phyloP scores from a whole-genome alignment of 2,329 filamentous ascomycete species.

The Apiospora kogelbergensis region DNA sequence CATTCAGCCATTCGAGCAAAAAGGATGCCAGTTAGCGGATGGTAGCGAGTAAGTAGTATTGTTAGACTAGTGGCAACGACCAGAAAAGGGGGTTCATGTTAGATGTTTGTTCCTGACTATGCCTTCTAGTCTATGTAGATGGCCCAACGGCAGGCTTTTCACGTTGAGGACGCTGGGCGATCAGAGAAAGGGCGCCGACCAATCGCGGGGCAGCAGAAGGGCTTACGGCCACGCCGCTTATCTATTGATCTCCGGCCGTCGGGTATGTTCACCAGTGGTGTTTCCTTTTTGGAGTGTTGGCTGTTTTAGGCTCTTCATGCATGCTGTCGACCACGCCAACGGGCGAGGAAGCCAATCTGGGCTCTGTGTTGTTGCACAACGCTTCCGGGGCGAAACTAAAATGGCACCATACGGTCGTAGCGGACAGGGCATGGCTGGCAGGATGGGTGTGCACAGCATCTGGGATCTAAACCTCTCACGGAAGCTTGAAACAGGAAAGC shows the following conservation, averaged over 20 bases:
- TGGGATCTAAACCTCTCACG: slow-evolving; percentile 4
- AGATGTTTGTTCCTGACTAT: slow-evolving; percentile 1
- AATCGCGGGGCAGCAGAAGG: background rate
- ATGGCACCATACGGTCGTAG: slow-evolving; percentile 9
- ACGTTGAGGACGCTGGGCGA: background rate
- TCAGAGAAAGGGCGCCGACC: background rate
- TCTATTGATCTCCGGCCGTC: background rate
- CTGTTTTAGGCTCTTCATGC: slow-evolving; percentile 2
- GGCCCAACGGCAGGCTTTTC: background rate
- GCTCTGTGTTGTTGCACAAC: background rate
- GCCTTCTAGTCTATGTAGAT: background rate
- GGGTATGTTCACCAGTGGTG: background rate
- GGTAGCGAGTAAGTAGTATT: background rate
- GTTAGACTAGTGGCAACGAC: background rate
- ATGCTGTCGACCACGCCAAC: background rate
- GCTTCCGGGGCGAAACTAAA: slow-evolving; percentile 7
- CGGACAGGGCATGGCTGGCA: background rate
- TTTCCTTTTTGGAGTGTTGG: background rate
- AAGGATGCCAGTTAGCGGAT: background rate
- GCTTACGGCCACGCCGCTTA: slow-evolving; percentile 3
- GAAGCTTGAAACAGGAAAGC: slow-evolving; percentile 11
- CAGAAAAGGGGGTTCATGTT: background rate
- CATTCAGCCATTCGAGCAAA: background rate
- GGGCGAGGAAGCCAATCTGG: background rate
- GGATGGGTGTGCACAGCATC: background rate